A percentile compares a stretch with the other conserved stretches of the same genome.
Conservation (phyloP, 306 rosid genomes). For the Ziziphus jujuba region DNA sequence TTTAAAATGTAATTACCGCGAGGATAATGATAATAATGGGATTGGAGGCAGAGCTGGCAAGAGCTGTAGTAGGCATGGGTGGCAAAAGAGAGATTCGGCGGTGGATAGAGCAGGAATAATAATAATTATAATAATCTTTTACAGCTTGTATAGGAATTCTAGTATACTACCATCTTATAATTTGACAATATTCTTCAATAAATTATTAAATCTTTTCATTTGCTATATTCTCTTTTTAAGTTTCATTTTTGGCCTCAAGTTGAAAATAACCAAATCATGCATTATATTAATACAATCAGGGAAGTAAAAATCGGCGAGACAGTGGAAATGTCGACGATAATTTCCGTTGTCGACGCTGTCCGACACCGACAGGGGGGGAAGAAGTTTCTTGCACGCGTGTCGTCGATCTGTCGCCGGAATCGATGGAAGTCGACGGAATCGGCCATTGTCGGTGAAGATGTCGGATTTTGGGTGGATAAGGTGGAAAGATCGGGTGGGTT, state of each 20-base stretch:
- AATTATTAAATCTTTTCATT: not conserved
- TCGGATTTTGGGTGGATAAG: no score
- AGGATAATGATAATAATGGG: not conserved
- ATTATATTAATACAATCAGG: no score
- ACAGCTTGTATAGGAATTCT: slow-evolving; percentile 20
- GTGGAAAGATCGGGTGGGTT: no score
- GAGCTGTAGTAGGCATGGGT: slow-evolving; percentile 32
- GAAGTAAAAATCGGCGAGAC: no score
- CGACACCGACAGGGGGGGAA: no score
- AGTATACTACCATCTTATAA: slow-evolving; percentile 14
- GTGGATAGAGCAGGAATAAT: slow-evolving; percentile 5
- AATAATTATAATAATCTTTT: not conserved
- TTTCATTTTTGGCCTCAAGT: not conserved
- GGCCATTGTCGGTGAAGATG: no score
- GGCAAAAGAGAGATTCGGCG: slow-evolving; percentile 7
- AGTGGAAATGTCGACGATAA: no score
- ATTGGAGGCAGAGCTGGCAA: slow-evolving; percentile 26
- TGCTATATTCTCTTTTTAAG: slow-evolving; percentile 1
- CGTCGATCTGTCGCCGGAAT: no score
- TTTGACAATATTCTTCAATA: slow-evolving; percentile 11
- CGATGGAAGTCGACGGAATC: no score
- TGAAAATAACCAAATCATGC: no score
- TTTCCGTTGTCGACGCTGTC: no score
- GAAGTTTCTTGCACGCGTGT: no score
- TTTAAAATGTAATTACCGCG: slow-evolving; percentile 3